Evolutionary conservation across 148 eudicot species (phyloP), one percentile per base, ranked within the genome.

Genomic region (Polygonum maritimum): DNA sequence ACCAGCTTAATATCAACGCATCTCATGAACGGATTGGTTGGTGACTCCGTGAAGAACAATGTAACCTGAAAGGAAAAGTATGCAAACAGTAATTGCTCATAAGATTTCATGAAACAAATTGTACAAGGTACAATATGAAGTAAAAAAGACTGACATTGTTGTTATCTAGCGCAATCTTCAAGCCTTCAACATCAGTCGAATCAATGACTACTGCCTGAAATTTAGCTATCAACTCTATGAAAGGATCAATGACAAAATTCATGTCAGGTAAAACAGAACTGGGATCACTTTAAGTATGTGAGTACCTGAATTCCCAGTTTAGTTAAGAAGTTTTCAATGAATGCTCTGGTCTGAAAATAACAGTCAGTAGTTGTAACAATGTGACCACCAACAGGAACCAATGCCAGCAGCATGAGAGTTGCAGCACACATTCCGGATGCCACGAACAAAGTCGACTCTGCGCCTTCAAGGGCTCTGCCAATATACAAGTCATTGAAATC

Each of bases 371-470:
- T 93, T 11, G 98, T 93, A 49, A 93, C 88, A 74, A 93, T 82
- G 81, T 93, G 98, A 41, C 98, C 96, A 80, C 96, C 96, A 67
- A 93, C 89, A 78, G 98, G 98, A 71, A 93, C 88, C 85, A 93
- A 83, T 57, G 98, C 93, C 86, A 90, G 54, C 82, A 93, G 76
- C 89, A 93, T 80, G 81, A 88, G 87, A 65, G 88, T 89, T 80
- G 93, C 90, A 36, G 93, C 96, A 82, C 92, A 90, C 98, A 93
- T 93, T 80, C 98, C 98, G 69, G 96, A 93, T 51, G 98, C 93
- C 86, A 91, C 16, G 52, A 93, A 57, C 67, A 90, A 47, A 31
- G 98, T 93, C 69, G 98, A 89, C 83, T 93, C 96, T 71, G 98
- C 96, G 73, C 96, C 93, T 85, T 93, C 96, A 73, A 93, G 98